A percentile compares a stretch with the other conserved stretches of the same genome.
These are phyloP conservation scores for Pichia sp. DNA, from an alignment of 1,139 yeast genomes.

Conservation along the genomic window DNA sequence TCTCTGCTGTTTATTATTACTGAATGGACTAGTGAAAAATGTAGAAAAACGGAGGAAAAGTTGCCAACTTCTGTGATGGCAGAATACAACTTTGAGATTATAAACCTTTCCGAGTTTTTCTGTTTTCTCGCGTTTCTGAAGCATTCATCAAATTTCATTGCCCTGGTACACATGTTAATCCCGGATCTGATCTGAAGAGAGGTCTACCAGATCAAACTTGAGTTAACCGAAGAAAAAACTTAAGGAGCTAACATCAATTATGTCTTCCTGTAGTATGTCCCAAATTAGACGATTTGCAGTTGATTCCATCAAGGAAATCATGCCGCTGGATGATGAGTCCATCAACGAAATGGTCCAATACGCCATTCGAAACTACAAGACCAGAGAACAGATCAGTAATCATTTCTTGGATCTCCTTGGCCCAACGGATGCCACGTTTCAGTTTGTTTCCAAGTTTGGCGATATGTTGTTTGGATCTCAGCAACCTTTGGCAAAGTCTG, in stretches of 20 bases:
- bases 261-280: conserved; percentile 22
- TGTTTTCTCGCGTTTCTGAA: too few relatives aligned
- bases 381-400: conserved; percentile 41
- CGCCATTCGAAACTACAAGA: conserved; percentile 37
- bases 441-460: conserved; percentile 37
- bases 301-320: conserved; percentile 36
- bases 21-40: too few relatives aligned
- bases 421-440: conserved; percentile 43
- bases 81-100: too few relatives aligned
- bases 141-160: too few relatives aligned
- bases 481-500: background rate
- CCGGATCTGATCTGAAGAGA: too few relatives aligned
- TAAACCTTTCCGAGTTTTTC: too few relatives aligned
- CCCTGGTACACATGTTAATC: too few relatives aligned
- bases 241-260: background rate
- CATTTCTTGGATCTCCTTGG: conserved; percentile 54
- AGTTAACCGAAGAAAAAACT: background rate
- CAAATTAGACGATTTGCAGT: conserved; percentile 35
- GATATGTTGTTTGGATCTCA: conserved; percentile 27
- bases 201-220: too few relatives aligned
- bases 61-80: too few relatives aligned
- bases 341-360: conserved; percentile 45
- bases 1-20: too few relatives aligned
- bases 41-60: too few relatives aligned
- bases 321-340: conserved; percentile 46